Evolutionary conservation across 2,329 filamentous ascomycete species (phyloP).

Genomic region (Daldinia sp.): DNA sequence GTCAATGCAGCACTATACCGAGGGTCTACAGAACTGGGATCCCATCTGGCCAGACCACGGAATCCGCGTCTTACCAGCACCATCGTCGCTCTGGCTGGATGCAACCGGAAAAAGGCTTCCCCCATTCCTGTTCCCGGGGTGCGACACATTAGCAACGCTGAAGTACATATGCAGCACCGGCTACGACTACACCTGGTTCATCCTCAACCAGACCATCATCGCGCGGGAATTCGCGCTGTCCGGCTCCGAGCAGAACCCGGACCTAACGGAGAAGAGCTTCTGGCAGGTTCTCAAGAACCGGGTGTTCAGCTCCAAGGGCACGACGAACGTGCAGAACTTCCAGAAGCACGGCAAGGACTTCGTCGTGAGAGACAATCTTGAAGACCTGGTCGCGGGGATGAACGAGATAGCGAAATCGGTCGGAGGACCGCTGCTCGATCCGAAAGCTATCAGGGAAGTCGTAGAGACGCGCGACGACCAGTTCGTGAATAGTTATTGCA

Average conservation of each 20-base stretch:
- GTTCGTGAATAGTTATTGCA: conserved; percentile 67
- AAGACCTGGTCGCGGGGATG: conserved; percentile 69
- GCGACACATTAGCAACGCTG: conserved; percentile 69
- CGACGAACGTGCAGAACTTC: conserved; percentile 68
- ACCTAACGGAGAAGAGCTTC: conserved; percentile 68
- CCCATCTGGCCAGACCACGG: conserved; percentile 72
- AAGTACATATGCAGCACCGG: conserved; percentile 71
- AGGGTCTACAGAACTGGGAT: conserved; percentile 72
- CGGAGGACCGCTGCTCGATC: conserved; percentile 62
- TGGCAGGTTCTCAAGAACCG: conserved; percentile 64
- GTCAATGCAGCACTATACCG: conserved; percentile 66
- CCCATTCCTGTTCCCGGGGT: conserved; percentile 67
- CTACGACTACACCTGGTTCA: conserved; percentile 74
- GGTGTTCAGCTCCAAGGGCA: conserved; percentile 65
- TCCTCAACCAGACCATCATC: conserved; percentile 69
- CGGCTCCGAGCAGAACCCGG: conserved; percentile 73
- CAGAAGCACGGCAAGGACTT: conserved; percentile 70
- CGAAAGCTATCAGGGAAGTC: conserved; percentile 58
- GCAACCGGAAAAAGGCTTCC: conserved; percentile 70
- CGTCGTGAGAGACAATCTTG: conserved; percentile 67
- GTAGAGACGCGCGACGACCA: conserved; percentile 68
- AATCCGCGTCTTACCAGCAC: conserved; percentile 70
- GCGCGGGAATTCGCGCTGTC: conserved; percentile 72
- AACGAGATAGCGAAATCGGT: conserved; percentile 64
- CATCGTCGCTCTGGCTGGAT: conserved; percentile 73